phyloP scores from a whole-genome alignment of 345 rosid species.

The Citrus unshiu region DNA sequence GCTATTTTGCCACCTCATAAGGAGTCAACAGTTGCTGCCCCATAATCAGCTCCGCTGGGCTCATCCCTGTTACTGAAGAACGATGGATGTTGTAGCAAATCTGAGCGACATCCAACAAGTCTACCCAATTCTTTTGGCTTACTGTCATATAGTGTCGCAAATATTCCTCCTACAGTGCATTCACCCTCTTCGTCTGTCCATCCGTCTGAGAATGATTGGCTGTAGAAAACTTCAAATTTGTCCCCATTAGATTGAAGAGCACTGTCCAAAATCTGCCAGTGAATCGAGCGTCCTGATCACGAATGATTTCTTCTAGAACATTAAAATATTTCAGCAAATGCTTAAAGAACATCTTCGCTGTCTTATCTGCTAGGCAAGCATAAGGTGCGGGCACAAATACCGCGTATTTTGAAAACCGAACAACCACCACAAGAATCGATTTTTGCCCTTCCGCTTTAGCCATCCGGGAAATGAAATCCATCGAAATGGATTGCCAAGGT shows the following conservation, averaged over 20 bases:
- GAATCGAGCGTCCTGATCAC: neutral
- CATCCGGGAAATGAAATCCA: too few species aligned
- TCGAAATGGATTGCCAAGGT: too few species aligned
- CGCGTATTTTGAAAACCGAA: neutral
- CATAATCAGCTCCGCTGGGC: too few species aligned
- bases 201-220: neutral
- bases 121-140: too few species aligned
- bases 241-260: neutral
- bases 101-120: neutral
- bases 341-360: neutral
- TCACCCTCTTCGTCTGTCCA: neutral
- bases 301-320: neutral
- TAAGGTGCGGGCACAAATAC: neutral
- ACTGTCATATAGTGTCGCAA: neutral
- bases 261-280: too few species aligned
- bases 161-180: neutral
- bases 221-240: neutral
- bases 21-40: neutral
- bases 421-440: neutral
- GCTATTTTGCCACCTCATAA: neutral
- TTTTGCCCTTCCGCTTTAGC: too few species aligned
- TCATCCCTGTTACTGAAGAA: neutral
- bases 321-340: neutral
- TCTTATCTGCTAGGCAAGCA: neutral
- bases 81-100: neutral